Percentiles rank a stretch among this genome's conserved stretches.
phyloP scores from a whole-genome alignment of 2,329 filamentous ascomycete species.

The Talaromyces sp. region DNA sequence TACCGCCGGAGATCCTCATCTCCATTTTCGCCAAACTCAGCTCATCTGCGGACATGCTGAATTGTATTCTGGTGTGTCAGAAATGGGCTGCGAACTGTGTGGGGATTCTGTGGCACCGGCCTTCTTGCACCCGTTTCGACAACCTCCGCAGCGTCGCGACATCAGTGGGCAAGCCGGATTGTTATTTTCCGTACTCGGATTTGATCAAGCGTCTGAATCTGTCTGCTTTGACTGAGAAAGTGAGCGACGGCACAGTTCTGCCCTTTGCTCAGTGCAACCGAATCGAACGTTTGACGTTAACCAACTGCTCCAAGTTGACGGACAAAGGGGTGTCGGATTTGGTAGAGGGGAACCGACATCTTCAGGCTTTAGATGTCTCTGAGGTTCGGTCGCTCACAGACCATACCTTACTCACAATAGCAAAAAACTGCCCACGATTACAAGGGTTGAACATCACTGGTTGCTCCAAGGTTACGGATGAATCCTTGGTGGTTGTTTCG shows the following conservation, averaged over 20 bases:
- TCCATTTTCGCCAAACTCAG: conserved; percentile 81
- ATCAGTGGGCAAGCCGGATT: conserved; percentile 64
- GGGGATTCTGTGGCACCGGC: conserved; percentile 89
- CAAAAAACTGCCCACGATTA: conserved; percentile 72
- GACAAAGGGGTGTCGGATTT: conserved; percentile 77
- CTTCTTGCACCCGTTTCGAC: conserved; percentile 79
- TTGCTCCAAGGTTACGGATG: conserved; percentile 78
- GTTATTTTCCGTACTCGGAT: conserved; percentile 82
- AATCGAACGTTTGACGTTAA: conserved; percentile 86
- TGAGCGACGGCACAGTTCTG: conserved; percentile 85
- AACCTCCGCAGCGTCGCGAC: conserved; percentile 75
- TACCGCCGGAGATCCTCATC: conserved; percentile 94
- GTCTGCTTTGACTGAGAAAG: conserved; percentile 64
- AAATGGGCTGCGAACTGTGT: conserved; percentile 90
- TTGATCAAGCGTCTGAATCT: conserved; percentile 91
- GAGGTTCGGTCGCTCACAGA: conserved; percentile 76
- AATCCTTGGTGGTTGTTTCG: conserved; percentile 74
- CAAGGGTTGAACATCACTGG: conserved; percentile 91
- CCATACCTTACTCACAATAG: conserved; percentile 68
- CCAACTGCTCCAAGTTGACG: conserved; percentile 78
- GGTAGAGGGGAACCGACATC: conserved; percentile 68
- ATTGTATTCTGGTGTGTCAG: conserved; percentile 90
- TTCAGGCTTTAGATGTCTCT: conserved; percentile 87
- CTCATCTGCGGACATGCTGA: conserved; percentile 68
- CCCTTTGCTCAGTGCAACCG: conserved; percentile 80